Conservation (phyloP, 1,284 basidiomycete species). For the Blastosporella zonata region DNA sequence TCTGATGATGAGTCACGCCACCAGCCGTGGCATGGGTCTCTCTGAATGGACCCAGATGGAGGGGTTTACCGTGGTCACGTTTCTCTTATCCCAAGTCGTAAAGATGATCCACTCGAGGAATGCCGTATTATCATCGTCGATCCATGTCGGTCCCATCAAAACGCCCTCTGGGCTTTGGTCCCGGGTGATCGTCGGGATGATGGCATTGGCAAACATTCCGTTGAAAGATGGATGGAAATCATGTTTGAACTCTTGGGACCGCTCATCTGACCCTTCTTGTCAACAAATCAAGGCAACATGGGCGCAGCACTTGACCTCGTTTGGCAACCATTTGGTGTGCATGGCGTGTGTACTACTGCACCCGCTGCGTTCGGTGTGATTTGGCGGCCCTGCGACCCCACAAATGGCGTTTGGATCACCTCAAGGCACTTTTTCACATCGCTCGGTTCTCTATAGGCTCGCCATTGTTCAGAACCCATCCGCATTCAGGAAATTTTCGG, state of each 20-base stretch:
- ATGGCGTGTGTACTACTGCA: background rate
- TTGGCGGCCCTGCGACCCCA: background rate
- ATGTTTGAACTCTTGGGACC: background rate
- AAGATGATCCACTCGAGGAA: background rate
- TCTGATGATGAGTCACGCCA: conserved; percentile 13
- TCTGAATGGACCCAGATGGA: background rate
- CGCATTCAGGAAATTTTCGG: background rate
- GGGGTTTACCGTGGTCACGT: background rate
- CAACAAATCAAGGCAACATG: background rate
- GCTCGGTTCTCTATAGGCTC: background rate
- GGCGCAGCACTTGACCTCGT: background rate
- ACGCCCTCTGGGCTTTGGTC: background rate
- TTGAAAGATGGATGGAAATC: background rate
- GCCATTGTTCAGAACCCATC: background rate
- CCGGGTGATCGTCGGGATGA: conserved; percentile 9
- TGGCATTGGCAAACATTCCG: conserved; percentile 2
- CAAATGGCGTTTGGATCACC: background rate
- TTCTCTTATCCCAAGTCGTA: conserved; percentile 1
- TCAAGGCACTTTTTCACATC: background rate
- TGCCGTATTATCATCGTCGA: conserved; percentile 9
- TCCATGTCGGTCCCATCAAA: conserved; percentile 1
- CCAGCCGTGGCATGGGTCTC: background rate
- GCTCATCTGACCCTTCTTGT: conserved; percentile 7
- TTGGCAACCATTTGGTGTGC: background rate
- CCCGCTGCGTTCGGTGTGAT: background rate